phyloP scores from a whole-genome alignment of 805 yeast genomes.

The Myxozyma vanderwaltii region DNA sequence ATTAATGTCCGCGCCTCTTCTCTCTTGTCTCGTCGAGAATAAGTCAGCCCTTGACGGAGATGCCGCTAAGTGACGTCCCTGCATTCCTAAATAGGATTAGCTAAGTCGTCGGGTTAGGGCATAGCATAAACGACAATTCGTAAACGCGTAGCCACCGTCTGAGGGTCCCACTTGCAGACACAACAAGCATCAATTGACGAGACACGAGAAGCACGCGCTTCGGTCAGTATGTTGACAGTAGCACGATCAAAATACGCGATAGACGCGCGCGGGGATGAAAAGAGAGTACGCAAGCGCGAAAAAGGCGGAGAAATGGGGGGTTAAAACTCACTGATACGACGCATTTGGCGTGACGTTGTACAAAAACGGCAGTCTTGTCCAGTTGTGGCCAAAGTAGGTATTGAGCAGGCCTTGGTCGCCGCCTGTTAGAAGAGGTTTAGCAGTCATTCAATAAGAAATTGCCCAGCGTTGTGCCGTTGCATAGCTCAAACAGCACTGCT shows the following conservation, averaged over 20 bases:
- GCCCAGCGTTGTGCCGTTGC: too few relatives aligned
- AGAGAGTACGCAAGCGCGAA: neutral
- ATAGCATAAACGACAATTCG: neutral
- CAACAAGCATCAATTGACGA: neutral
- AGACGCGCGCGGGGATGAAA: neutral
- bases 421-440: too few relatives aligned
- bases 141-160: neutral
- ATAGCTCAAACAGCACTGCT: neutral
- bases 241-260: neutral
- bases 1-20: too few relatives aligned
- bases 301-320: neutral
- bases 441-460: too few relatives aligned
- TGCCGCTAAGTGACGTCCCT: too few relatives aligned
- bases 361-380: slow-evolving; percentile 76
- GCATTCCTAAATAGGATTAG: neutral
- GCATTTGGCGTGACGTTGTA: slow-evolving; percentile 77
- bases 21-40: too few relatives aligned
- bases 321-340: slow-evolving; percentile 59
- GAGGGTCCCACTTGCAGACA: neutral
- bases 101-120: slow-evolving; percentile 11
- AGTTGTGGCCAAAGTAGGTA: slow-evolving; percentile 60
- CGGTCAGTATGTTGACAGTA: too few relatives aligned
- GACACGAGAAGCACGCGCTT: too few relatives aligned
- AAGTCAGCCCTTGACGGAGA: too few relatives aligned
- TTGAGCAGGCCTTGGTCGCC: slow-evolving; percentile 91